Evolutionary conservation across 129 eudicot genomes (phyloP).

Genomic region (Pittosporum tobira): DNA sequence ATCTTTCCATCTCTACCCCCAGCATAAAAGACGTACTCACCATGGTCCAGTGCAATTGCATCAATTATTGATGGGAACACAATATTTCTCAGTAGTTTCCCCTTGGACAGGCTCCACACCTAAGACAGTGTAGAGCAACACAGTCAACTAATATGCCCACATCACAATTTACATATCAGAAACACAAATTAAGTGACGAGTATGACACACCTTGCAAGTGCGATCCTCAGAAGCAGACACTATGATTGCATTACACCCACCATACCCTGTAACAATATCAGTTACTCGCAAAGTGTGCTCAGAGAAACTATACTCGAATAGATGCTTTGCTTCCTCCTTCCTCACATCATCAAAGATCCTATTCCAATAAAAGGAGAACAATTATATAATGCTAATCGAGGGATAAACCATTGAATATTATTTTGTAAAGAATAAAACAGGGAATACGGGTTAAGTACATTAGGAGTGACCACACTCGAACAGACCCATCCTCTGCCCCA

Average conservation of each 20-base stretch:
- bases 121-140: conserved; percentile 16
- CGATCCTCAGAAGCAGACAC: conserved; percentile 84
- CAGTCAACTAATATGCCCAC: not conserved
- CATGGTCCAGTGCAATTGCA: conserved; percentile 72
- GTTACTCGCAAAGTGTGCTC: conserved; percentile 78
- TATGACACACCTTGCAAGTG: conserved; percentile 71
- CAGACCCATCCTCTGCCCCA: conserved; percentile 88
- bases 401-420: not conserved
- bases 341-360: conserved; percentile 76
- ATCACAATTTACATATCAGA: not conserved
- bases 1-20: conserved; percentile 86
- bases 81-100: conserved; percentile 52
- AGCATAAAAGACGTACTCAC: conserved; percentile 78
- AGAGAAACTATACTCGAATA: conserved; percentile 71
- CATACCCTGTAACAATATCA: conserved; percentile 64
- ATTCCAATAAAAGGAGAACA: not conserved
- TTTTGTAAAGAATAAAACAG: not conserved
- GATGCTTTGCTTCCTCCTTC: conserved; percentile 54
- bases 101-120: conserved; percentile 73
- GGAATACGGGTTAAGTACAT: conserved; percentile 33
- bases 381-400: not conserved
- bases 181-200: not conserved
- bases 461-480: conserved; percentile 86
- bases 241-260: conserved; percentile 78
- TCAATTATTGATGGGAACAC: conserved; percentile 71